These are phyloP conservation scores for Aspergillus sp. DNA, from an alignment of 2,329 filamentous ascomycete species.

Conservation along the genomic window DNA sequence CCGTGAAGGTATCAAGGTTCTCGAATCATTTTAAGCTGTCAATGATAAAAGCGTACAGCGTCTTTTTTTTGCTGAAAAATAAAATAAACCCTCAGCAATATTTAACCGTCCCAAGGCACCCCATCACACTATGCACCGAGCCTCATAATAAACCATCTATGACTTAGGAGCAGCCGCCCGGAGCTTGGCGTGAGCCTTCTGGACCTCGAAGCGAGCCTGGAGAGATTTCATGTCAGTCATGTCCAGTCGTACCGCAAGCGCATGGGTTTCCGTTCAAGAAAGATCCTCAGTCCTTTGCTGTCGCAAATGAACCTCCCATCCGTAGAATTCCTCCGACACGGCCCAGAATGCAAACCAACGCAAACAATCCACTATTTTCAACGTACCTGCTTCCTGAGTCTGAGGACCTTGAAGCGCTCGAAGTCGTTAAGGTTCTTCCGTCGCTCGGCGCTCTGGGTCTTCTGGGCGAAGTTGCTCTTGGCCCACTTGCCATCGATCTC, in stretches of 20 bases:
- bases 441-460: constrained; percentile 79
- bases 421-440: constrained; percentile 95
- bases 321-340: background rate
- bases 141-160: constrained; percentile 38
- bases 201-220: constrained; percentile 87
- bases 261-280: background rate
- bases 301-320: background rate
- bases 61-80: constrained; percentile 36
- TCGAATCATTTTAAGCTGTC: constrained; percentile 45
- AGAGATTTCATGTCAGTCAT: constrained; percentile 18
- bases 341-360: background rate
- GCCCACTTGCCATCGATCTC: constrained; percentile 93
- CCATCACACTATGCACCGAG: constrained; percentile 45
- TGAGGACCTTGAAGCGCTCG: constrained; percentile 99
- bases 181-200: constrained; percentile 93
- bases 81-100: constrained; percentile 35
- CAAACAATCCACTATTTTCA: constrained; percentile 2
- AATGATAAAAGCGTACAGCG: constrained; percentile 43
- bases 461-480: constrained; percentile 91
- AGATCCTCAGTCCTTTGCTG: background rate
- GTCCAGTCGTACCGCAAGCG: background rate
- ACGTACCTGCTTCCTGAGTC: constrained; percentile 96
- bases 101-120: constrained; percentile 41
- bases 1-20: constrained; percentile 40
- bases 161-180: constrained; percentile 74